Percentiles rank a stretch among this genome's conserved stretches.
Evolutionary conservation across 768 basidiomycete genomes (phyloP).

Genomic region (Tylopilus intermedius): DNA sequence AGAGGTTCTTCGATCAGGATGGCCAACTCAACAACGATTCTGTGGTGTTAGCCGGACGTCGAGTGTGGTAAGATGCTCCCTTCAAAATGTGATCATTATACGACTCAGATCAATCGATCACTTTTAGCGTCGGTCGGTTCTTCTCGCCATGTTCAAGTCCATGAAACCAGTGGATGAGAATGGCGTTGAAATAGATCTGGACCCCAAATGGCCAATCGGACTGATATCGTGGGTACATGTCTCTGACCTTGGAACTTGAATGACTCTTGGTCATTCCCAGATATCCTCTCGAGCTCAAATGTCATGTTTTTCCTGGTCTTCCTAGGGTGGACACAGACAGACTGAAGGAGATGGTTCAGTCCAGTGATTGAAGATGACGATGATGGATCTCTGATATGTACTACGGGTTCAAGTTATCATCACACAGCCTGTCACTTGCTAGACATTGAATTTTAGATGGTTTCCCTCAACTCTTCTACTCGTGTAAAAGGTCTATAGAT

Average conservation of each 20-base stretch:
- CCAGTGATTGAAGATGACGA: constrained; percentile 7
- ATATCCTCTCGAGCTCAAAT: constrained; percentile 27
- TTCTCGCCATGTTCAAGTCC: constrained; percentile 26
- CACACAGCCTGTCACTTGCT: no score
- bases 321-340: constrained; percentile 13
- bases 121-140: constrained; percentile 25
- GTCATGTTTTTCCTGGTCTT: constrained; percentile 23
- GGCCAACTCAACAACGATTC: constrained; percentile 24
- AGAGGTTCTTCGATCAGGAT: constrained; percentile 23
- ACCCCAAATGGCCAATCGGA: constrained; percentile 27
- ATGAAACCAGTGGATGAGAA: constrained; percentile 25
- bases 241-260: neutral
- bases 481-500: no score
- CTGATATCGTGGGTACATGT: constrained; percentile 23
- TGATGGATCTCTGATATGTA: neutral
- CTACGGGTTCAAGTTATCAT: neutral
- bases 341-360: constrained; percentile 13
- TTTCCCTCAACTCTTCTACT: no score
- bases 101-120: constrained; percentile 1
- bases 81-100: neutral
- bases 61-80: constrained; percentile 19
- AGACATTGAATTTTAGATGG: no score
- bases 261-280: constrained; percentile 11
- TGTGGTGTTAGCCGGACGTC: constrained; percentile 23
- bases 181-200: constrained; percentile 23